These are phyloP conservation scores for Parachaetomium inaequale DNA, from an alignment of 495 filamentous ascomycete genomes.

Conservation along the genomic window DNA sequence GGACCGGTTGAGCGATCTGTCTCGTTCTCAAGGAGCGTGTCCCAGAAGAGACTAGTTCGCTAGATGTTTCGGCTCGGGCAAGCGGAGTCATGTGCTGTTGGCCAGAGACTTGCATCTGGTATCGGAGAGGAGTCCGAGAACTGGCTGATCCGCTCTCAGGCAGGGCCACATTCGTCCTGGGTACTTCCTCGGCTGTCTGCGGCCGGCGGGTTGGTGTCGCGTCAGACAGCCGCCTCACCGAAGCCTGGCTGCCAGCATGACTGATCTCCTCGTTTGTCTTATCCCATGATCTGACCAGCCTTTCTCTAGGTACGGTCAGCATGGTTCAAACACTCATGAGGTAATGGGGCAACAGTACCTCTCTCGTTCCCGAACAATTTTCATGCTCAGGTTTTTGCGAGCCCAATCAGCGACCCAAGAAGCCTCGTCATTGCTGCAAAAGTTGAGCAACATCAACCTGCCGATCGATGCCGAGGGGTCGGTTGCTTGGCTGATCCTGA, in stretches of 20 bases:
- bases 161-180: not conserved
- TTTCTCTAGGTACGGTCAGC: conserved; percentile 6
- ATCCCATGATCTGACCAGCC: not conserved
- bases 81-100: not conserved
- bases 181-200: not conserved
- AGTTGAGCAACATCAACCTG: conserved; percentile 9
- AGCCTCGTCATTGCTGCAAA: conserved; percentile 10
- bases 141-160: not conserved
- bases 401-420: conserved; percentile 14
- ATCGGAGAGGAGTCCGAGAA: conserved; percentile 11
- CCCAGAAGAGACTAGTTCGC: not conserved
- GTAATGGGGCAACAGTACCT: conserved; percentile 5
- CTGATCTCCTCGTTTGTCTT: not conserved
- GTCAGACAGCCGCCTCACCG: not conserved
- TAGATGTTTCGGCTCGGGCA: not conserved
- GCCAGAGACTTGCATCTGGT: conserved; percentile 16
- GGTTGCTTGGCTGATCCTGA: conserved; percentile 21
- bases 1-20: not conserved
- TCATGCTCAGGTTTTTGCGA: not conserved
- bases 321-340: not conserved
- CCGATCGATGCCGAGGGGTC: conserved; percentile 11
- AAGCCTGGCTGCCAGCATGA: not conserved
- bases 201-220: not conserved
- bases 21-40: conserved; percentile 11
- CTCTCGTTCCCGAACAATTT: not conserved